Conservation (phyloP, 495 filamentous ascomycete genomes). For the Penicillium verhagenii region DNA sequence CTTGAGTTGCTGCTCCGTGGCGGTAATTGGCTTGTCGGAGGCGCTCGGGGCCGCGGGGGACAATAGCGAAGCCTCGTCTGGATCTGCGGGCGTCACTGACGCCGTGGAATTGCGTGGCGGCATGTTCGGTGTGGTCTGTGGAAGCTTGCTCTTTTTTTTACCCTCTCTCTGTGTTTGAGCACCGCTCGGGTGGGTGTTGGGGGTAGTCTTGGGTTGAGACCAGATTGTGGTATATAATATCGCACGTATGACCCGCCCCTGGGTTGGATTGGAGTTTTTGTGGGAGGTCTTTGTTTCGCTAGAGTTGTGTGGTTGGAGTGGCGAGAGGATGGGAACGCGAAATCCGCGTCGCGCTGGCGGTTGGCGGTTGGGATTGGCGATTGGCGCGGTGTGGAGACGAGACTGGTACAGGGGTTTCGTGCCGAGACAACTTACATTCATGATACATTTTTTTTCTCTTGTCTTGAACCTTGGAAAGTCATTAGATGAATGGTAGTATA, state of each 20-base stretch:
- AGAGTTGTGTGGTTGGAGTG: slow-evolving; percentile 5
- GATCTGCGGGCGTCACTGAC: slow-evolving; percentile 29
- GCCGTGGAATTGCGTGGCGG: slow-evolving; percentile 40
- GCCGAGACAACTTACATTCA: neutral
- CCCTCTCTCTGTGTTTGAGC: neutral
- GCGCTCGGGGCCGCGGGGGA: slow-evolving; percentile 17
- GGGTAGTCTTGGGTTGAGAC: neutral
- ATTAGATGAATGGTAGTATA: too few relatives aligned
- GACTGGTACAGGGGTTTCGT: neutral
- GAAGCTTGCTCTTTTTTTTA: neutral
- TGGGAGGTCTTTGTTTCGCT: neutral
- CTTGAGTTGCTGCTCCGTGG: slow-evolving; percentile 49
- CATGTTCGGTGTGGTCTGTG: slow-evolving; percentile 15
- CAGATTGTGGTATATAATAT: neutral
- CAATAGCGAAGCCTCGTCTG: slow-evolving; percentile 18
- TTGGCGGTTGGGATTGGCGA: neutral
- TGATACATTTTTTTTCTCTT: too few relatives aligned
- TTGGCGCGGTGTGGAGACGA: slow-evolving; percentile 17
- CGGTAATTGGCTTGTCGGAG: slow-evolving; percentile 32
- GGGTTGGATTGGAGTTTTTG: neutral
- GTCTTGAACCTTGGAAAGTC: too few relatives aligned
- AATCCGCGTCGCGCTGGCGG: slow-evolving; percentile 22
- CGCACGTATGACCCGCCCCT: neutral
- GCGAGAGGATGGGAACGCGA: slow-evolving; percentile 22
- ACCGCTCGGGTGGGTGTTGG: neutral